phyloP scores from a whole-genome alignment of 1,139 yeast species.

The Kodamaea alishanica region DNA sequence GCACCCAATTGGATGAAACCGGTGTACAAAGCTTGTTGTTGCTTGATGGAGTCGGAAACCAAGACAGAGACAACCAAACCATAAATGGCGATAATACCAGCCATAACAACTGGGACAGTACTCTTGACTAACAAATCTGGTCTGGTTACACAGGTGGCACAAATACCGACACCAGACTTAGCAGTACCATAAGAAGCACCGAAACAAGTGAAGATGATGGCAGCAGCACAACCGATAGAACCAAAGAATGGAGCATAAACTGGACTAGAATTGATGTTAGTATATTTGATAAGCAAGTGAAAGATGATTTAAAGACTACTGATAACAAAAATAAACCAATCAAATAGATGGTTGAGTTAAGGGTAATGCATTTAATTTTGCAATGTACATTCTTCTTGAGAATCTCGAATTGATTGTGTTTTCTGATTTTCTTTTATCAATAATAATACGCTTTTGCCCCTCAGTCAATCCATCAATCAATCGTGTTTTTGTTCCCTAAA shows the following conservation, averaged over 20 bases:
- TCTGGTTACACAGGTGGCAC: constrained; percentile 96
- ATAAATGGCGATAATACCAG: constrained; percentile 99
- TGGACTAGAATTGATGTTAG: constrained; percentile 46
- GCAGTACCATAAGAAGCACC: constrained; percentile 99
- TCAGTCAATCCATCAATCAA: not conserved
- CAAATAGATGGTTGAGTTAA: too few species aligned
- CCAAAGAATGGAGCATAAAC: constrained; percentile 93
- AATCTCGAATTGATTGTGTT: not conserved
- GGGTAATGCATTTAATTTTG: too few species aligned
- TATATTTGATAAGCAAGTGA: constrained; percentile 6
- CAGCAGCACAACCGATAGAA: constrained; percentile 98
- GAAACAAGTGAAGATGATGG: constrained; percentile 95
- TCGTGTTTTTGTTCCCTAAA: too few species aligned
- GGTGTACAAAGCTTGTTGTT: constrained; percentile 88
- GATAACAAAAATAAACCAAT: not conserved
- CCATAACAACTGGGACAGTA: constrained; percentile 97
- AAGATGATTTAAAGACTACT: not conserved
- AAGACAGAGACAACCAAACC: constrained; percentile 96
- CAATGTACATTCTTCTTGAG: too few species aligned
- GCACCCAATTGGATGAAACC: constrained; percentile 99
- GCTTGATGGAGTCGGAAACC: constrained; percentile 86
- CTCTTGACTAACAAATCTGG: constrained; percentile 90
- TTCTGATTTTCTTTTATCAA: not conserved
- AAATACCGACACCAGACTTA: constrained; percentile 98
- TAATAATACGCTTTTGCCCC: not conserved